Evolutionary conservation across 441 rosid species (phyloP), one percentile per base, ranked within the genome.

Genomic region (Brassica hybrid): DNA sequence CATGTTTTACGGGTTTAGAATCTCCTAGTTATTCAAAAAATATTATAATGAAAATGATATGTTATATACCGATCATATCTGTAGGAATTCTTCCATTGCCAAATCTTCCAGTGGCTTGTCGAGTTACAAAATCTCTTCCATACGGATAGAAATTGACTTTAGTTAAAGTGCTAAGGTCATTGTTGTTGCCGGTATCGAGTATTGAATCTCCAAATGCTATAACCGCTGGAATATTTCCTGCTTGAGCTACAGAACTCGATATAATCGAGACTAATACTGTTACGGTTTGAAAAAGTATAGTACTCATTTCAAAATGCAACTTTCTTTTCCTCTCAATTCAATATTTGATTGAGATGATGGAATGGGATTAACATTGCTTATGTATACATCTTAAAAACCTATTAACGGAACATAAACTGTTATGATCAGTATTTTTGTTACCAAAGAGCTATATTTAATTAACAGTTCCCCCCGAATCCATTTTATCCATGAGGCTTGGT

Each of bases 151-250:
- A 79, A 7, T 79, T 79, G 64, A 70, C 71, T 67, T 75, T 79
- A 7, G 72, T 41, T 8, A 65, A 19, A 13, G 79, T 70, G 7
- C 0, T 7, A 1, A 79, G 76, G 52, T 64, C 1, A 50, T 79
- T 75, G 12, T 70, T 79, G 52, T 75, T 79, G 60, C 82, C 79
- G 0, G 82, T 79, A 34, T 79, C 82, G 21, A 79, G 72, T 62
- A 79, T 79, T 4, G 82, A 79, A 65, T 79, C 82, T 43, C 82
- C 82, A 6, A 79, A 79, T 0, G 82, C 82, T 5, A 79, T 62
- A 62, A 79, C 70, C 30, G 78, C 75, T 21, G 78, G 11, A 23
- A 62, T 52, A 12, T 78, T 72, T 34, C 43, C 73, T 21, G 69
- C 73, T 14, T 67, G 23, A 2, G 14, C 81, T 16, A 36, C 59